Conservation (phyloP, 805 yeast species). For the Schwanniomyces pseudopolymorphus region DNA sequence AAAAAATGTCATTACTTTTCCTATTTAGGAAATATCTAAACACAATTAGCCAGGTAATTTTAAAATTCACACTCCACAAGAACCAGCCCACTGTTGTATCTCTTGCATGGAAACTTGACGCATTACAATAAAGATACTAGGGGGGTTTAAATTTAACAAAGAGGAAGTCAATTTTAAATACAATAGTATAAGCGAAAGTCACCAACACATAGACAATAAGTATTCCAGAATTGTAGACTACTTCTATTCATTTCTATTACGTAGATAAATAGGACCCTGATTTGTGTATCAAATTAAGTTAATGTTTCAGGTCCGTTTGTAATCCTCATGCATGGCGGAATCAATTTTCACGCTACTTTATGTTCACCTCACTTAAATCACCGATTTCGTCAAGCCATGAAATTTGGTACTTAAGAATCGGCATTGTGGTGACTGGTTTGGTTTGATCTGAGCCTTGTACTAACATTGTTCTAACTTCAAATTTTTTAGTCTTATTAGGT, state of each 20-base stretch:
- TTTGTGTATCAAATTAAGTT: no score
- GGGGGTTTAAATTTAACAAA: neutral
- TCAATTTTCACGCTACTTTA: no score
- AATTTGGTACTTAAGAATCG: neutral
- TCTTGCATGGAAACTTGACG: neutral
- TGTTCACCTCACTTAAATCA: neutral
- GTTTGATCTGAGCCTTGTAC: neutral
- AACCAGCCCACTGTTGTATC: neutral
- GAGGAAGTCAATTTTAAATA: neutral
- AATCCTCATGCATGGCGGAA: no score
- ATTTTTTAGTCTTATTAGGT: neutral
- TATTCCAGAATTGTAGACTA: neutral
- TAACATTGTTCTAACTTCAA: neutral
- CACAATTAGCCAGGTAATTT: constrained; percentile 2
- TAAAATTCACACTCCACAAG: neutral
- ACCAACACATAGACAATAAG: neutral
- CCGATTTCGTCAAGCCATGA: neutral
- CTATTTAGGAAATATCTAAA: constrained; percentile 13
- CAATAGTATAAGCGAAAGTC: neutral
- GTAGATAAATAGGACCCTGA: no score
- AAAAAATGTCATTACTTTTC: constrained; percentile 5
- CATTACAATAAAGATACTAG: neutral
- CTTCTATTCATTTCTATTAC: no score
- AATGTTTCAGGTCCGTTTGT: no score
- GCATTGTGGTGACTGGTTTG: neutral